phyloP scores from a whole-genome alignment of 2,329 filamentous ascomycete genomes.

The Aureobasidium sp. region DNA sequence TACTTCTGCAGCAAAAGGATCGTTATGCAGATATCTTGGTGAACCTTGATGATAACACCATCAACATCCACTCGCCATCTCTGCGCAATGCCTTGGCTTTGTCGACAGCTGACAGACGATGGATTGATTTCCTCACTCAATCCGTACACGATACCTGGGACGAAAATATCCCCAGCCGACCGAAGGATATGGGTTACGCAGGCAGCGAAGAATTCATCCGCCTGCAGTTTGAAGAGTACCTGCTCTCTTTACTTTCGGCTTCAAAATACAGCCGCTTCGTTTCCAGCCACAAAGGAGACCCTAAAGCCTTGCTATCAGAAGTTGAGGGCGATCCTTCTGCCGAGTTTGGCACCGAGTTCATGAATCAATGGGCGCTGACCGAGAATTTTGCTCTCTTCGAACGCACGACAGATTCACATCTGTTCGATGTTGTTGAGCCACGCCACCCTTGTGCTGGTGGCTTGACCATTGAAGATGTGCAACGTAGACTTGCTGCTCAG shows the following conservation, averaged over 20 bases:
- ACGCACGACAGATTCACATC: constrained; percentile 60
- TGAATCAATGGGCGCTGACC: constrained; percentile 76
- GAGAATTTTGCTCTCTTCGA: constrained; percentile 91
- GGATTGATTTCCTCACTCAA: constrained; percentile 94
- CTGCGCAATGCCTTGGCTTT: constrained; percentile 67
- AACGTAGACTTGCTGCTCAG: constrained; percentile 80
- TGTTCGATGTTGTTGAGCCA: constrained; percentile 92
- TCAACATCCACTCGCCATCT: constrained; percentile 75
- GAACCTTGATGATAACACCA: constrained; percentile 82
- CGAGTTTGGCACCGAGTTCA: constrained; percentile 78
- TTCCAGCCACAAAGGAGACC: constrained; percentile 39
- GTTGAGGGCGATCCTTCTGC: constrained; percentile 71
- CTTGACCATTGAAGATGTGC: constrained; percentile 87
- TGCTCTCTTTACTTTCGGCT: constrained; percentile 77
- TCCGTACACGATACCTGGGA: constrained; percentile 97
- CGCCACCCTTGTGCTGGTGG: constrained; percentile 89
- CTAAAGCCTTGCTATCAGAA: constrained; percentile 53
- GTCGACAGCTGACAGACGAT: constrained; percentile 79
- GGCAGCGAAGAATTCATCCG: constrained; percentile 97
- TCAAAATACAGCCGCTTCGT: constrained; percentile 69
- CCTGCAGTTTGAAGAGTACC: constrained; percentile 93
- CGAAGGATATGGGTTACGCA: constrained; percentile 87
- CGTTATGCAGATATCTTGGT: constrained; percentile 94
- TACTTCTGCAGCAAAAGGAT: constrained; percentile 88
- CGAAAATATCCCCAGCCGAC: constrained; percentile 74